These are phyloP conservation scores for Euphorbia peplus DNA, from an alignment of 345 rosid genomes.

Conservation along the genomic window DNA sequence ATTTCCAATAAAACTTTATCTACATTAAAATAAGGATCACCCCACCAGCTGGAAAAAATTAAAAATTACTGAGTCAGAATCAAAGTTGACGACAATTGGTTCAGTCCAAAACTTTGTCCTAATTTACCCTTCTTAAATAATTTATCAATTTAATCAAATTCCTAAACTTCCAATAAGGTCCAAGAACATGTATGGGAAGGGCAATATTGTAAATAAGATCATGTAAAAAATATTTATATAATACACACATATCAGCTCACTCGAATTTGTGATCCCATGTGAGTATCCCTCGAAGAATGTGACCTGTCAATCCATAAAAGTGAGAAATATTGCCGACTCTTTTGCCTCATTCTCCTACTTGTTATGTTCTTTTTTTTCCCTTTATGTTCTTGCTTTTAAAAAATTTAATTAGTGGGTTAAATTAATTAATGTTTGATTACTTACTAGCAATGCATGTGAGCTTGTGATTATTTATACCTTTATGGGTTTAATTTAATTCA, in stretches of 20 bases:
- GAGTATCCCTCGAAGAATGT: constrained; percentile 45
- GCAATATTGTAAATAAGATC: constrained; percentile 15
- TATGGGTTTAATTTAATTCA: constrained; percentile 17
- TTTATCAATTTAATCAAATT: background rate
- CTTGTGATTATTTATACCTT: constrained; percentile 17
- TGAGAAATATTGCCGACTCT: constrained; percentile 25
- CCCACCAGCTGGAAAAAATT: background rate
- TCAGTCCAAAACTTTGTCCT: constrained; percentile 2
- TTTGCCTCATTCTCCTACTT: constrained; percentile 19
- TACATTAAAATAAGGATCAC: background rate
- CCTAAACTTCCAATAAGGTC: background rate
- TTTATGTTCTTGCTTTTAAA: background rate
- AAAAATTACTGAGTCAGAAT: background rate
- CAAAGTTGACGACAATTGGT: background rate
- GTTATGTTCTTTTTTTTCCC: background rate
- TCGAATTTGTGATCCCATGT: constrained; percentile 57
- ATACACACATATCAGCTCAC: constrained; percentile 30
- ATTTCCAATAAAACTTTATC: too few species aligned
- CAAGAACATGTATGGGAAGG: background rate
- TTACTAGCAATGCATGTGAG: background rate
- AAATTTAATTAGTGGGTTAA: constrained; percentile 2
- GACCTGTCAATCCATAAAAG: constrained; percentile 42
- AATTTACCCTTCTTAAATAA: background rate
- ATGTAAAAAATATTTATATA: background rate
- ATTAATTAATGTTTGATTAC: background rate